Evolutionary conservation across 371 early-diverging fungal genomes (phyloP).

Genomic region (Syncephalastrum sp.): DNA sequence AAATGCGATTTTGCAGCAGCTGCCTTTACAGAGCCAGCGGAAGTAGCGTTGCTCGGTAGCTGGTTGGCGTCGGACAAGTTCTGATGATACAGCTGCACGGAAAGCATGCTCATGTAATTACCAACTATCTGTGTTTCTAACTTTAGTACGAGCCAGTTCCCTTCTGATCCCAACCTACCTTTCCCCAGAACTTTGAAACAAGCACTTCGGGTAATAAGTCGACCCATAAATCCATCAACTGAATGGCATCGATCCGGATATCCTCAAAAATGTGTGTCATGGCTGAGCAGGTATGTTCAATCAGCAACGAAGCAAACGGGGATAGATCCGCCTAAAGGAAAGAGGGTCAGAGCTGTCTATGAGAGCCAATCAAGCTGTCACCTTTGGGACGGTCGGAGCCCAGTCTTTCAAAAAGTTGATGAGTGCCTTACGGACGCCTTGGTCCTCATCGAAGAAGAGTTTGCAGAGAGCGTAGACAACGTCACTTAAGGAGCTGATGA

Average conservation of each 20-base stretch:
- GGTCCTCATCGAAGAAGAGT: constrained; percentile 65
- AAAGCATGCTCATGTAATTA: constrained; percentile 42
- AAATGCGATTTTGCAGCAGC: constrained; percentile 43
- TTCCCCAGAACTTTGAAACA: constrained; percentile 60
- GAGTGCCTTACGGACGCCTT: constrained; percentile 49
- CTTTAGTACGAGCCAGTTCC: neutral
- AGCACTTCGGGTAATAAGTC: constrained; percentile 61
- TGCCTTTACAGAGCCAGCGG: constrained; percentile 32
- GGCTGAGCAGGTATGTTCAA: constrained; percentile 82
- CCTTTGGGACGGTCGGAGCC: constrained; percentile 31
- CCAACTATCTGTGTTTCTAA: constrained; percentile 21
- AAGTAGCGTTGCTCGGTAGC: constrained; percentile 1
- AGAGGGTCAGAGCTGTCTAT: neutral
- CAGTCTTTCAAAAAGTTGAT: constrained; percentile 30
- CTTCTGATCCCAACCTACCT: constrained; percentile 27
- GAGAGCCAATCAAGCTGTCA: neutral
- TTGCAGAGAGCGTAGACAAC: constrained; percentile 63
- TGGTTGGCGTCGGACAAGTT: constrained; percentile 9
- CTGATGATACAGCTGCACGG: constrained; percentile 33
- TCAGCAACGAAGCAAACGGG: constrained; percentile 76
- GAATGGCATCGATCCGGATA: constrained; percentile 77
- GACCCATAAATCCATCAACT: constrained; percentile 76
- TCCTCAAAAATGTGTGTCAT: constrained; percentile 91
- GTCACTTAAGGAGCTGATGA: constrained; percentile 61
- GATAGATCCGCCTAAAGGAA: constrained; percentile 54